Conservation (phyloP, 208 protist genomes). For the Leishmania lainsoni region DNA sequence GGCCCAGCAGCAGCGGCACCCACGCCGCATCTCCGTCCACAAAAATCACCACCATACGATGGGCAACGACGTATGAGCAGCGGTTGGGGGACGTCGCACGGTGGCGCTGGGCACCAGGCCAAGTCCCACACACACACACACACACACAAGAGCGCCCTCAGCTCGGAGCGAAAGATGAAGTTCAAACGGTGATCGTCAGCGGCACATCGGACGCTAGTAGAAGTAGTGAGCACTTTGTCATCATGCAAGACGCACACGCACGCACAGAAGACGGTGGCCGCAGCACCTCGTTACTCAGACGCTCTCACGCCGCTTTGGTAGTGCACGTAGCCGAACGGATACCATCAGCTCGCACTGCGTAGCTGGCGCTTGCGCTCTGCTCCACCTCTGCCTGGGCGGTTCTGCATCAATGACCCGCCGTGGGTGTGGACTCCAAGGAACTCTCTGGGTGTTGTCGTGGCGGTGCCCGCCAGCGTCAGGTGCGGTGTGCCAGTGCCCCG, state of each 20-base stretch:
- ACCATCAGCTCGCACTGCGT: conserved; percentile 34
- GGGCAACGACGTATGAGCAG: conserved; percentile 16
- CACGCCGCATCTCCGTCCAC: conserved; percentile 25
- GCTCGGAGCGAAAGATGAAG: conserved; percentile 67
- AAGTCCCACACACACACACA: background rate
- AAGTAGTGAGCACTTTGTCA: conserved; percentile 41
- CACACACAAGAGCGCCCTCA: conserved; percentile 25
- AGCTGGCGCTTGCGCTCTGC: conserved; percentile 32
- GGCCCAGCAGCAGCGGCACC: too few relatives aligned
- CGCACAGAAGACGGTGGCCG: too few relatives aligned
- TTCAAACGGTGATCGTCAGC: conserved; percentile 40
- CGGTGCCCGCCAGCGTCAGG: too few relatives aligned
- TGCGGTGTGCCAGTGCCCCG: too few relatives aligned
- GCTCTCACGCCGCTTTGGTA: conserved; percentile 33
- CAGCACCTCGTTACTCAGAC: too few relatives aligned
- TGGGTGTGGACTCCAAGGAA: too few relatives aligned
- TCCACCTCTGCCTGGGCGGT: too few relatives aligned
- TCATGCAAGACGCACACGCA: too few relatives aligned
- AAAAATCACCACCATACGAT: conserved; percentile 35
- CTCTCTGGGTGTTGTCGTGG: too few relatives aligned
- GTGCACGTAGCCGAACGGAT: conserved; percentile 28
- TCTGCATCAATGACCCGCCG: too few relatives aligned
- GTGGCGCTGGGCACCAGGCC: background rate
- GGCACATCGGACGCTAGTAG: conserved; percentile 21
- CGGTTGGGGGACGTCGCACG: conserved; percentile 32